phyloP scores from a whole-genome alignment of 345 rosid genomes.

The Aquilaria yunnanensis region DNA sequence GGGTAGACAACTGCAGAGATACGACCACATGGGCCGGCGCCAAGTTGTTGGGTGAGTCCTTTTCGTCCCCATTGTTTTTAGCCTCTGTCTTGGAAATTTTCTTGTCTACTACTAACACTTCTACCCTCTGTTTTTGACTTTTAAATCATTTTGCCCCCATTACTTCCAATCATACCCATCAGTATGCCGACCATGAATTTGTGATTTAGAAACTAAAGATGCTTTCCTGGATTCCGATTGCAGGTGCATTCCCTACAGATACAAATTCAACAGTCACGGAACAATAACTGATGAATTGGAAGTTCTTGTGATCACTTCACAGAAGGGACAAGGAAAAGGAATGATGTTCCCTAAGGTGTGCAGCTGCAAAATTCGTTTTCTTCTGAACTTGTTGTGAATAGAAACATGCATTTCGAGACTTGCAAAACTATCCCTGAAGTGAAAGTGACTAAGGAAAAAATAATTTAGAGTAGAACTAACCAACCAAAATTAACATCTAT shows the following conservation, averaged over 20 bases:
- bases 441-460: no score
- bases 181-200: no score
- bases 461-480: background rate
- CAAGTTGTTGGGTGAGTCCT: conserved; percentile 73
- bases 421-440: no score
- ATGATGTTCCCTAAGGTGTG: conserved; percentile 88
- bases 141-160: no score
- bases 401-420: no score
- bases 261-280: conserved; percentile 31
- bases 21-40: conserved; percentile 62
- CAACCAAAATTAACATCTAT: conserved; percentile 4
- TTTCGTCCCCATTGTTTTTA: background rate
- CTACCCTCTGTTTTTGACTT: background rate
- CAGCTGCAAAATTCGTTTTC: background rate
- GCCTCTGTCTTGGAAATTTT: background rate
- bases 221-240: background rate
- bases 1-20: conserved; percentile 69
- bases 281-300: conserved; percentile 39
- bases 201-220: background rate
- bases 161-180: no score
- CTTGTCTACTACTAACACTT: background rate
- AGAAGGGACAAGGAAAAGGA: conserved; percentile 62
- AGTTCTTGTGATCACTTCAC: conserved; percentile 72
- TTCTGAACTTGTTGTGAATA: background rate
- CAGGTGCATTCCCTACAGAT: conserved; percentile 82